Evolutionary conservation across 257 asterid species (phyloP).

Genomic region (Solanum gandarillasii): DNA sequence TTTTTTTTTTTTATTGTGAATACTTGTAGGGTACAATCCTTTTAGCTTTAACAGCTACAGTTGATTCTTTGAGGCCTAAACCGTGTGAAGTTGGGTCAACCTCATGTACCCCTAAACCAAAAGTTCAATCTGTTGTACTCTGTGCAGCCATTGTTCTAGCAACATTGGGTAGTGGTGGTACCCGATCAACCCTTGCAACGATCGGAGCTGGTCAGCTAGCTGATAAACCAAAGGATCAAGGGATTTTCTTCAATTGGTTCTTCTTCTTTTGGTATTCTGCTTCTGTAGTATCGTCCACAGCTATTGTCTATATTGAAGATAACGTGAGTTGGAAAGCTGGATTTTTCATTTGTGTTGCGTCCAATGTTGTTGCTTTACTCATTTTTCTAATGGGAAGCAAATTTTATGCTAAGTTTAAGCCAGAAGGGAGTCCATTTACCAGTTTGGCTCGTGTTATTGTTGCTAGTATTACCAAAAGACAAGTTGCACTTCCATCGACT

Average conservation of each 20-base stretch:
- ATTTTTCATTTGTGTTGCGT: slow-evolving; percentile 11
- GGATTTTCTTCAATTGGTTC: slow-evolving; percentile 31
- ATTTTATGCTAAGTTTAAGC: slow-evolving; percentile 10
- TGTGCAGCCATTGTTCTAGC: slow-evolving; percentile 21
- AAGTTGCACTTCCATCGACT: background rate
- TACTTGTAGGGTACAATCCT: slow-evolving; percentile 26
- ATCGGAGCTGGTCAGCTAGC: slow-evolving; percentile 38
- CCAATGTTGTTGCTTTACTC: background rate
- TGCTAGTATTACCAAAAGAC: slow-evolving; percentile 3
- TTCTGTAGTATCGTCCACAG: slow-evolving; percentile 15
- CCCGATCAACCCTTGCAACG: slow-evolving; percentile 25
- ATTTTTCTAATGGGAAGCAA: slow-evolving; percentile 23
- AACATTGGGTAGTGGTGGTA: slow-evolving; percentile 24
- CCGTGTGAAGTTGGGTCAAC: slow-evolving; percentile 8
- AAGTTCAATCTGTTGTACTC: slow-evolving; percentile 16
- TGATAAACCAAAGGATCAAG: slow-evolving; percentile 12
- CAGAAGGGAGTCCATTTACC: slow-evolving; percentile 9
- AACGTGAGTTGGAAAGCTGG: slow-evolving; percentile 37
- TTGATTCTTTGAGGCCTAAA: slow-evolving; percentile 24
- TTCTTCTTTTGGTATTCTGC: slow-evolving; percentile 19
- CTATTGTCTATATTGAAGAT: slow-evolving; percentile 33
- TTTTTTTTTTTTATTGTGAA: background rate
- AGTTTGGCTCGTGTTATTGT: slow-evolving; percentile 6
- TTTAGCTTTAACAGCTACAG: slow-evolving; percentile 23
- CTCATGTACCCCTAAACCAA: slow-evolving; percentile 14